Conservation (phyloP, 345 rosid genomes). For the Salix viminalis region DNA sequence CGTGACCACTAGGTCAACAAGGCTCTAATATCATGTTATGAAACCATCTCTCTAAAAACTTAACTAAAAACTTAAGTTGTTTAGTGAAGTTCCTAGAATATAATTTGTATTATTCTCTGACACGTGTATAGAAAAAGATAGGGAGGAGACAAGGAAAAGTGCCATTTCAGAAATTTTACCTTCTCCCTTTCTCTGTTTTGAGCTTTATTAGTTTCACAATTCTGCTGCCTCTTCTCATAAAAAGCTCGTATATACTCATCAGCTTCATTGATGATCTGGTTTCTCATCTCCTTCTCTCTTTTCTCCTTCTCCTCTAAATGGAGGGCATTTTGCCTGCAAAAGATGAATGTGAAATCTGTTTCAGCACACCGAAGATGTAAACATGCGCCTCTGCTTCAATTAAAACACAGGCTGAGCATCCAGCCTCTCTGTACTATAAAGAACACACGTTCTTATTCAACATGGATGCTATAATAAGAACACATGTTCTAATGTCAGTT, state of each 20-base stretch:
- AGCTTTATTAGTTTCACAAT: constrained; percentile 64
- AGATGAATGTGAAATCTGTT: constrained; percentile 2
- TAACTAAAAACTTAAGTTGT: too few species aligned
- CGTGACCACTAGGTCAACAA: too few species aligned
- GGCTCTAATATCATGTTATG: too few species aligned
- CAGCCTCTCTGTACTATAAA: too few species aligned
- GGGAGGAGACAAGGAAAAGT: background rate
- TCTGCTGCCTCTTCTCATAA: constrained; percentile 73
- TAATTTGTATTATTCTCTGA: too few species aligned
- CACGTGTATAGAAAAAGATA: background rate
- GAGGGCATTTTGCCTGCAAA: constrained; percentile 66
- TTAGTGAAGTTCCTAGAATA: too few species aligned
- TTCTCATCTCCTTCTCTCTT: constrained; percentile 84
- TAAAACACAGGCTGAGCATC: too few species aligned
- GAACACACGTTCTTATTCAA: too few species aligned
- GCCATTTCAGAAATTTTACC: constrained; percentile 31
- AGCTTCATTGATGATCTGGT: constrained; percentile 83
- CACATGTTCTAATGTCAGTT: background rate
- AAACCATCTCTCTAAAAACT: too few species aligned
- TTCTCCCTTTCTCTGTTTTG: constrained; percentile 89
- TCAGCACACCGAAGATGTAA: background rate
- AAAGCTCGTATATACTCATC: constrained; percentile 73
- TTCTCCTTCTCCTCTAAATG: constrained; percentile 93
- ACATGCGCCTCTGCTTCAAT: too few species aligned
- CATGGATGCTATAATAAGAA: too few species aligned